A percentile compares a stretch with the other conserved stretches of the same genome.
Conservation (phyloP, 192 early-diverging fungal genomes). For the Backusella mclennaniae region DNA sequence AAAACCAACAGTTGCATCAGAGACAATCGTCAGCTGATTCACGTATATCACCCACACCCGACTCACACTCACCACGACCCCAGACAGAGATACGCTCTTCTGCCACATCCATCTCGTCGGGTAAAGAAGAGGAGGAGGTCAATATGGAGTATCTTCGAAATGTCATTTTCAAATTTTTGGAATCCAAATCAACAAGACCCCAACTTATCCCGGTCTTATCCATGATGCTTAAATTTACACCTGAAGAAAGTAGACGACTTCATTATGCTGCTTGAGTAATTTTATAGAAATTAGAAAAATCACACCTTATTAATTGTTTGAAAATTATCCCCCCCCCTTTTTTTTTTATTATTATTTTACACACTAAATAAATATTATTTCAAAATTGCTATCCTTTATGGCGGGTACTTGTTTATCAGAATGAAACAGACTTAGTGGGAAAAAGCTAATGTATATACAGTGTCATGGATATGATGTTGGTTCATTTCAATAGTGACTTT, state of each 20-base stretch:
- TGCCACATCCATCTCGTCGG: background rate
- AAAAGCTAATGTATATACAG: too few relatives aligned
- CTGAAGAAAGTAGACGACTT: slow-evolving; percentile 65
- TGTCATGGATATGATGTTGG: too few relatives aligned
- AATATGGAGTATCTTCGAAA: slow-evolving; percentile 77
- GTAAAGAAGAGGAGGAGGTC: slow-evolving; percentile 48
- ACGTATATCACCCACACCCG: background rate
- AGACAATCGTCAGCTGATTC: slow-evolving; percentile 7
- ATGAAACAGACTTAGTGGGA: too few relatives aligned
- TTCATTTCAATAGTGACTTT: too few relatives aligned
- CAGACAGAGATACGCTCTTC: background rate
- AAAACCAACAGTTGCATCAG: slow-evolving; percentile 11
- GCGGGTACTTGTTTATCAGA: too few relatives aligned
- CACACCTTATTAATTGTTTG: background rate
- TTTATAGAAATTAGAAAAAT: background rate
- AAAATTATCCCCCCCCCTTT: background rate
- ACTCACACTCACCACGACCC: background rate
- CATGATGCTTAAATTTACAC: slow-evolving; percentile 66
- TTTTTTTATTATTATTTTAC: background rate
- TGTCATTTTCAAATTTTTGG: slow-evolving; percentile 72
- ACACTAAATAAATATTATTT: background rate
- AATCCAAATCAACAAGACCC: slow-evolving; percentile 63
- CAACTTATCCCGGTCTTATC: slow-evolving; percentile 68
- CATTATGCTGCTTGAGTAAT: slow-evolving; percentile 10
- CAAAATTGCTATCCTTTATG: too few relatives aligned